Base-by-base conservation (phyloP, 176 grass and related monocot genomes). In the Bothriochloa decipiens region DNA sequence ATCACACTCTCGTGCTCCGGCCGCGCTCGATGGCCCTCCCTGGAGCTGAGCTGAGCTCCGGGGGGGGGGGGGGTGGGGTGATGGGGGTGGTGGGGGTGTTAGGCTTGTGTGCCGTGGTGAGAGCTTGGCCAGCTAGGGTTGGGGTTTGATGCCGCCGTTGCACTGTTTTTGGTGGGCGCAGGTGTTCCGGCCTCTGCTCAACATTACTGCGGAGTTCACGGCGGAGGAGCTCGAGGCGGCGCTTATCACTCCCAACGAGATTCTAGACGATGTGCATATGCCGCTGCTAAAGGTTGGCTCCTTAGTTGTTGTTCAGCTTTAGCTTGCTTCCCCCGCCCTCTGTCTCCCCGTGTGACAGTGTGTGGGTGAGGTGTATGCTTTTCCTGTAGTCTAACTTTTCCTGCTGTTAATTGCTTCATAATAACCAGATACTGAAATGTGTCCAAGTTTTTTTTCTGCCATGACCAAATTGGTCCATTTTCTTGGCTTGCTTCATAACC, bases 181-280 rank as follows among this genome's bases (percentile, higher is more conserved):
- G 97, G 91, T 96, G 88, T 99, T 96, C 85, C 88, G 93, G 58
- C 86, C 88, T 6, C 72, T 96, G 72, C 93, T 99, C 12, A 99
- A 96, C 47, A 89, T 99, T 79, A 83, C 77, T 47, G 67, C 20
- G 42, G 97, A 99, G 81, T 94, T 99, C 68, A 90, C 97, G 18
- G 93, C 93, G 4, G 97, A 99, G 82, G 93, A 99, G 26, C 91
- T 99, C 0, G 97, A 99, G 81, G 89, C 79, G 32, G 93, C 97
- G 10, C 91, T 99, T 75, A 89, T 99, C 53, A 89, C 86, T 32
- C 97, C 97, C 66, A 96, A 96, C 72, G 78, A 53, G 55, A 94
- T 71, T 18, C 82, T 99, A 13, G 90, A 94, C 12, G 93, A 96
- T 86, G 79, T 99, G 71, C 97, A 99, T 63, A 99, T 99, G 97